Evolutionary conservation across 257 asterid species (phyloP), one percentile per base, ranked within the genome.

Genomic region (Anisodus acutangulus): DNA sequence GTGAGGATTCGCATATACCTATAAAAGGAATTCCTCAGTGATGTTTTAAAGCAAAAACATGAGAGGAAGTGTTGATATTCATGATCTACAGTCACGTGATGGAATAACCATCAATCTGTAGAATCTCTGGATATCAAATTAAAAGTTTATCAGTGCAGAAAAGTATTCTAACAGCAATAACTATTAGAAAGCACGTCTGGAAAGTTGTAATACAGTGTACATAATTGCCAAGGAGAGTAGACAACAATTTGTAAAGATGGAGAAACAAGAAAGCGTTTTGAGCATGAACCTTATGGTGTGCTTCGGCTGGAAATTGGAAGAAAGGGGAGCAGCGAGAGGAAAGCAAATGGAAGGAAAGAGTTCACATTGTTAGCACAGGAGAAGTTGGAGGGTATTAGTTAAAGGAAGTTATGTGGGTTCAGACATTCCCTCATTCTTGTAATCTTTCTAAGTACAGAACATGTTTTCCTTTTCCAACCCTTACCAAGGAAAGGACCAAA

Each of bases 1-100:
- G 62, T 91, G 92, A 51, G 93, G 88, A 88, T 86, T 87, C 84
- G 90, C 78, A 60, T 92, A 89, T 83, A 92, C 95, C 99, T 96
- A 81, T 74, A 78, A 80, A 83, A 83, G 80, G 72, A 55, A 68
- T 15, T 74, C 43, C 9, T 49, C 26, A 68, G 80, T 53, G 68
- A 62, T 31, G 47, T 53, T 78, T 8, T 5, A 78, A 26, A 13
- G 64, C 9, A 53, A 78, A 76, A 78, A 51, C 81, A 26, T 51
- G 63, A 76, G 64, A 6, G 47, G 26, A 76, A 76, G 45, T 7
- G 63, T 51, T 51, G 45, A 13, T 31, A 51, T 54, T 51, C 13
- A 13, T 76, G 63, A 51, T 51, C 19, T 51, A 26, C 15, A 51
- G 64, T 78, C 81, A 53, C 9, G 9, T 78, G 41, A 54, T 76